Evolutionary conservation across 2,329 filamentous ascomycete genomes (phyloP), one percentile per base, ranked within the genome.

Genomic region (Fusarium chlamydosporum): DNA sequence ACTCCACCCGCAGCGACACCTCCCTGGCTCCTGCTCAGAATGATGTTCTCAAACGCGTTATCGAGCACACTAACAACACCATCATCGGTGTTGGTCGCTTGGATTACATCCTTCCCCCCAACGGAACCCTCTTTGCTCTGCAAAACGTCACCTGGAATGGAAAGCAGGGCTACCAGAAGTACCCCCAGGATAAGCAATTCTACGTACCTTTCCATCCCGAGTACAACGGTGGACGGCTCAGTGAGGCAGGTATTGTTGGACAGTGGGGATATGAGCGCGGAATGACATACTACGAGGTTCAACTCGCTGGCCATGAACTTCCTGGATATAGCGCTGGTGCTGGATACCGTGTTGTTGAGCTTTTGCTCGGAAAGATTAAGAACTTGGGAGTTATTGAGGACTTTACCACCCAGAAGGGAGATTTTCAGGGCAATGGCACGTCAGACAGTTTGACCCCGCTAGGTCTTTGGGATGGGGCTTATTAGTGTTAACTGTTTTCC

Each of bases 111-210:
- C 84, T 92, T 2, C 82, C 91, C 12, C 83, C 84, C 74, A 91
- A 92, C 76, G 92, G 92, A 18, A 92, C 91, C 0, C 82, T 94
- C 2, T 81, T 92, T 8, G 85, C 86, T 0, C 88, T 94, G 50
- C 91, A 94, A 75, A 94, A 94, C 80, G 92, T 93, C 85, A 94
- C 91, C 0, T 94, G 89, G 88, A 86, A 88, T 61, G 92, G 91
- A 6, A 76, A 82, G 29, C 87, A 91, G 53, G 92, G 92, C 0
- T 94, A 94, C 82, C 85, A 89, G 68, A 76, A 68, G 16, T 75
- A 75, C 8, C 73, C 73, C 0, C 72, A 77, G 15, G 76, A 77
- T 2, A 83, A 88, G 48, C 85, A 89, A 1, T 89, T 93, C 74
- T 92, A 86, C 75, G 89, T 94, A 0, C 91, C 91, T 70, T 89